Conservation (phyloP, 1,284 basidiomycete genomes). For the Trichosporon coremiiforme region DNA sequence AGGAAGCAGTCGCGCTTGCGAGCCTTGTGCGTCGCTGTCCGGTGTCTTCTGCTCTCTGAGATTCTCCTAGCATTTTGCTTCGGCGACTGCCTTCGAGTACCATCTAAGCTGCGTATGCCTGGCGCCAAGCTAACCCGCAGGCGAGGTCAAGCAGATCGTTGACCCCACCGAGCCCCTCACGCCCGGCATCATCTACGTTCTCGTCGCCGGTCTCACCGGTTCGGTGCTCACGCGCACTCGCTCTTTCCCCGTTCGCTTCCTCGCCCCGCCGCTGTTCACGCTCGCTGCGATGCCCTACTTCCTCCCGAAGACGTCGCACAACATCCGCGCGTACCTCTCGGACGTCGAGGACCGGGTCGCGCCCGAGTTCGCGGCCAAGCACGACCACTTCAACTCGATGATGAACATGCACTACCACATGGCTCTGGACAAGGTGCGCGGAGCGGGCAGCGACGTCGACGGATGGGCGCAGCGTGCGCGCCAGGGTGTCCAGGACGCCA, state of each 20-base stretch:
- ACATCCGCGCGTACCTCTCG: constrained; percentile 67
- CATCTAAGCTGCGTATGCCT: background rate
- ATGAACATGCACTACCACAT: constrained; percentile 64
- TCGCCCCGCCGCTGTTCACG: constrained; percentile 71
- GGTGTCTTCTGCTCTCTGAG: too few relatives aligned
- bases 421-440: constrained; percentile 59
- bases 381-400: constrained; percentile 68
- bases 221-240: constrained; percentile 82
- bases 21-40: too few relatives aligned
- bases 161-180: constrained; percentile 78
- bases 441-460: constrained; percentile 51
- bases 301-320: constrained; percentile 73
- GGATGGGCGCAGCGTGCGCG: constrained; percentile 60
- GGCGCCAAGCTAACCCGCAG: constrained; percentile 56
- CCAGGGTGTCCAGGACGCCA: constrained; percentile 66
- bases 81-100: too few relatives aligned
- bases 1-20: too few relatives aligned
- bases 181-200: constrained; percentile 82
- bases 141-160: constrained; percentile 75
- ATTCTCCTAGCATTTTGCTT: too few relatives aligned
- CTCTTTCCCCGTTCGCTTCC: constrained; percentile 64
- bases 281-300: constrained; percentile 71
- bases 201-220: constrained; percentile 80
- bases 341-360: constrained; percentile 71
- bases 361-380: constrained; percentile 68